These are phyloP conservation scores for Cruciata laevipes DNA, from an alignment of 257 asterid species.

Conservation along the genomic window DNA sequence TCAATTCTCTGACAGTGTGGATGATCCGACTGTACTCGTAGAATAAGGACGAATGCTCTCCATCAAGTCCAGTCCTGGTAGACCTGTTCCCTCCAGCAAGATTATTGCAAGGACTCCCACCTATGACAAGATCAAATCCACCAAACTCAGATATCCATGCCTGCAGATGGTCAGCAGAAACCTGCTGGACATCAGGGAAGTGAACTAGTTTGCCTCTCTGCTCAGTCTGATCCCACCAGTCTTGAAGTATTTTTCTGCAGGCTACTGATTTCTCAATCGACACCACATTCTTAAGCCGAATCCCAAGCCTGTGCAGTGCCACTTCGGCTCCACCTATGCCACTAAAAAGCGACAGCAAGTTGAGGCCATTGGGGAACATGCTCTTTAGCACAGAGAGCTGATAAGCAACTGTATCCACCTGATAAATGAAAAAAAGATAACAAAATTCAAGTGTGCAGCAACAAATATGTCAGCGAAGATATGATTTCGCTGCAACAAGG, in stretches of 20 bases:
- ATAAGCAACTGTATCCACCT: no score
- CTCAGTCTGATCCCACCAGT: slow-evolving; percentile 70
- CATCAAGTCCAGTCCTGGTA: slow-evolving; percentile 66
- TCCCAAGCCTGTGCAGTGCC: slow-evolving; percentile 56
- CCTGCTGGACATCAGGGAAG: slow-evolving; percentile 40
- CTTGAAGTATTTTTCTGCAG: slow-evolving; percentile 37
- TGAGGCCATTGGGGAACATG: slow-evolving; percentile 49
- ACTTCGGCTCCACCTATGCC: slow-evolving; percentile 82
- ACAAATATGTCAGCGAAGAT: no score
- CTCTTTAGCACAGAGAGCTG: slow-evolving; percentile 15
- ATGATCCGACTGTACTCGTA: slow-evolving; percentile 43
- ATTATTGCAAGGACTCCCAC: slow-evolving; percentile 32
- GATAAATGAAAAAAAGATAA: no score
- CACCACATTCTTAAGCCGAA: slow-evolving; percentile 46
- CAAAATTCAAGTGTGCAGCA: no score
- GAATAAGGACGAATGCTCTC: slow-evolving; percentile 42
- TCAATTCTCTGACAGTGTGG: slow-evolving; percentile 24
- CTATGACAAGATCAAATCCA: slow-evolving; percentile 18
- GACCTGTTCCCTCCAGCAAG: slow-evolving; percentile 58
- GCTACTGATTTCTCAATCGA: slow-evolving; percentile 49
- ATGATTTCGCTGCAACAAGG: no score
- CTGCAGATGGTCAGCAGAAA: slow-evolving; percentile 29
- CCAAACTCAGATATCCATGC: slow-evolving; percentile 19
- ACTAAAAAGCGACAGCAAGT: slow-evolving; percentile 50
- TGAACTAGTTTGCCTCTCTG: slow-evolving; percentile 44